Conservation (phyloP, 495 filamentous ascomycete species). For the Clohesyomyces aquaticus region DNA sequence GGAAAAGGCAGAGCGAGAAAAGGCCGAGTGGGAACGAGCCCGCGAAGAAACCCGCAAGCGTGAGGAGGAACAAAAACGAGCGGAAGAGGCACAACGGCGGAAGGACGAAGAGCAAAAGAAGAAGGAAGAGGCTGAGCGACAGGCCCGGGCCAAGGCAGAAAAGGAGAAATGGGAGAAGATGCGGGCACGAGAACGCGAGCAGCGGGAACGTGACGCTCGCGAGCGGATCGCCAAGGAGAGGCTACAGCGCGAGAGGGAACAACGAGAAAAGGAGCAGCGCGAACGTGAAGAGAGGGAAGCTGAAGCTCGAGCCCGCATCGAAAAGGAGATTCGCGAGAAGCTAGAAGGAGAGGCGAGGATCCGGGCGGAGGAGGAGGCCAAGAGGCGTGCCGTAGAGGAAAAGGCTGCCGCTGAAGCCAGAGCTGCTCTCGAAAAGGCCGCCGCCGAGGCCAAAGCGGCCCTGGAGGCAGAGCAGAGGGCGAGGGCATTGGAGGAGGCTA, state of each 20-base stretch:
- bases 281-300: constrained; percentile 46
- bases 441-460: constrained; percentile 39
- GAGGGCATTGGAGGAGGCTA: constrained; percentile 40
- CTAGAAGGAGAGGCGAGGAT: constrained; percentile 54
- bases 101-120: constrained; percentile 52
- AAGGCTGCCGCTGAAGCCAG: constrained; percentile 43
- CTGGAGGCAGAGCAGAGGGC: no score
- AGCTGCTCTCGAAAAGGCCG: constrained; percentile 40
- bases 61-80: constrained; percentile 61
- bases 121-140: constrained; percentile 49
- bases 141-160: constrained; percentile 48
- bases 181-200: constrained; percentile 49
- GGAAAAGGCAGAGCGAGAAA: background rate
- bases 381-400: constrained; percentile 45
- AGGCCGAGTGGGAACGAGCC: no score
- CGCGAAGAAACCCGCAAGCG: constrained; percentile 68
- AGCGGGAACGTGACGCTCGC: constrained; percentile 48
- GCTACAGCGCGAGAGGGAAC: constrained; percentile 54
- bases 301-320: constrained; percentile 39
- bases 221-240: constrained; percentile 50
- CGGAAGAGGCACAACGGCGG: constrained; percentile 57
- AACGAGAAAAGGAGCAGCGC: constrained; percentile 46
- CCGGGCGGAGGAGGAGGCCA: constrained; percentile 50
- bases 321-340: constrained; percentile 45
- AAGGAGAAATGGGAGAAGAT: constrained; percentile 53